Evolutionary conservation across 2,329 filamentous ascomycete genomes (phyloP), one percentile per base, ranked within the genome.

Genomic region (Fusarium algeriense): DNA sequence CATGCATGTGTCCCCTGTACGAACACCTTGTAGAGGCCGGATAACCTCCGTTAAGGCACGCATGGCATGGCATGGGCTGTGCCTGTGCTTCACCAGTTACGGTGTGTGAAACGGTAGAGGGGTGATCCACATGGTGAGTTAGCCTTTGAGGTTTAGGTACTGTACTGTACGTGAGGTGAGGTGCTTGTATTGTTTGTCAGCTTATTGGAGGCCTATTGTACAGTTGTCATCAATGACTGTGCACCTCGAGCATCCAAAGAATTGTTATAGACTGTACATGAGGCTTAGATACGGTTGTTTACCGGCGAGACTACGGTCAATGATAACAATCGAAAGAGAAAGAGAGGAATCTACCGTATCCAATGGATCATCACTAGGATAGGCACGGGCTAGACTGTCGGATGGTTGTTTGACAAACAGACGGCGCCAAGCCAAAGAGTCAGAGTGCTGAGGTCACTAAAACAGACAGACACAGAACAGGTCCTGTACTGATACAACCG

Each of bases 31-130:
- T 40, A 64, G 53, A 41, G 50, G 56, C 52, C 63, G 63, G 63
- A 65, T 66, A 59, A 59, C 60, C 64, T 69, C 69, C 68, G 69
- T 71, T 30, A 61, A 43, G 40, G 30, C 41, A 41, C 30, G 10
- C 7, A 30, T 30, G 30, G 30, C 30, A 30, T 30, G 30, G 30
- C 30, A 30, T 11, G 30, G 30, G 30, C 30, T 30, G 30, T 30
- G 30, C 30, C 10, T 23, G 23, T 23, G 46, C 35, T 14, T 52
- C 64, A 49, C 52, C 64, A 60, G 57, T 53, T 40, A 60, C 64
- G 50, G 59, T 71, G 55, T 38, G 60, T 48, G 44, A 69, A 66
- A 71, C 69, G 69, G 69, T 71, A 56, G 30, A 45, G 40, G 38
- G 30, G 19, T 28, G 41, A 56, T 56, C 53, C 53, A 56, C 53